A percentile compares a stretch with the other conserved stretches of the same genome.
These are phyloP conservation scores for Neurospora sublineolata DNA, from an alignment of 495 filamentous ascomycete species.

Conservation along the genomic window DNA sequence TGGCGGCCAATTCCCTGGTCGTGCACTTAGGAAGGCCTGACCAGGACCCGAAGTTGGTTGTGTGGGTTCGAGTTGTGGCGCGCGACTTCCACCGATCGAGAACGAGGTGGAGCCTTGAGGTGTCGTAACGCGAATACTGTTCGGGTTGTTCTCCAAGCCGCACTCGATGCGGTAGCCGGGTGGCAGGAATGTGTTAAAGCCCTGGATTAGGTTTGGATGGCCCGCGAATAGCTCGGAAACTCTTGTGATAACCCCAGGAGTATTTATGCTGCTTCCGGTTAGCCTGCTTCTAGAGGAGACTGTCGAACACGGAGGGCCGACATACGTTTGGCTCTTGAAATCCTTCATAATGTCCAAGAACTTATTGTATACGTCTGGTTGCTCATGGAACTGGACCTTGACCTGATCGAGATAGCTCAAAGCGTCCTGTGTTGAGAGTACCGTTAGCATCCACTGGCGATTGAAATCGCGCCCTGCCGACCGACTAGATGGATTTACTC, in stretches of 20 bases:
- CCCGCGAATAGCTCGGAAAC: constrained; percentile 96
- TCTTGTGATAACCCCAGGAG: constrained; percentile 92
- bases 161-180: constrained; percentile 98
- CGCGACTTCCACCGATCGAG: constrained; percentile 38
- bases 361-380: constrained; percentile 94
- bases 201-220: constrained; percentile 92
- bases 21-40: constrained; percentile 30
- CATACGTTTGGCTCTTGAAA: constrained; percentile 95
- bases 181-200: constrained; percentile 96
- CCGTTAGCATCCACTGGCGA: background rate
- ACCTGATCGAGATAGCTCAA: constrained; percentile 97
- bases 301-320: constrained; percentile 7
- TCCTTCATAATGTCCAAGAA: constrained; percentile 99
- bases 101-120: constrained; percentile 65
- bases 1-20: constrained; percentile 36
- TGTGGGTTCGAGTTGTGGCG: constrained; percentile 29
- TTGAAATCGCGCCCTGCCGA: background rate
- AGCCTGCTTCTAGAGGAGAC: constrained; percentile 1
- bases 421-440: constrained; percentile 54
- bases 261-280: constrained; percentile 64
- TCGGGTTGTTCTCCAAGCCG: constrained; percentile 79
- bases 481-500: constrained; percentile 23
- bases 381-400: constrained; percentile 93
- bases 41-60: constrained; percentile 19
- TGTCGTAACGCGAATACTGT: constrained; percentile 92